Evolutionary conservation across 2,329 filamentous ascomycete species (phyloP).

Genomic region (Paraphaeosphaeria sporulosa): DNA sequence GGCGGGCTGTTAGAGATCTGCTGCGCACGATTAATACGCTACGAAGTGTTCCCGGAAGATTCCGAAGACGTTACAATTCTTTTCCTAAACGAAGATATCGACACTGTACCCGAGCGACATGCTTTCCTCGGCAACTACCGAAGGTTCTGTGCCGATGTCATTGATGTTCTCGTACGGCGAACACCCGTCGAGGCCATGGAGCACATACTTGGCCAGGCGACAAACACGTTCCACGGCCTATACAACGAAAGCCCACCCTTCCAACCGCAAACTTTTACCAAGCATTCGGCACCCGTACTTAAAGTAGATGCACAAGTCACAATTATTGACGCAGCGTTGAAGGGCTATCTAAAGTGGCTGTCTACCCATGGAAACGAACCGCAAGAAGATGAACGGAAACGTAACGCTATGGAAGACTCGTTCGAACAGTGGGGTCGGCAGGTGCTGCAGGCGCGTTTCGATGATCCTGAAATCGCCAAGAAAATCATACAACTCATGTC

Average conservation of each 20-base stretch:
- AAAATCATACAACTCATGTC: constrained; percentile 82
- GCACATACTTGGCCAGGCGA: constrained; percentile 83
- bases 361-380: constrained; percentile 59
- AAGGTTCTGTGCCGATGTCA: constrained; percentile 84
- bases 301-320: constrained; percentile 88
- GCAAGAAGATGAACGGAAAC: constrained; percentile 59
- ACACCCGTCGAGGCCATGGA: constrained; percentile 84
- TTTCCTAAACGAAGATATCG: constrained; percentile 91
- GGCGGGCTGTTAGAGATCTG: constrained; percentile 82
- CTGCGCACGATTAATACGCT: constrained; percentile 82
- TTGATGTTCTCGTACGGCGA: constrained; percentile 84
- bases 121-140: constrained; percentile 96
- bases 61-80: constrained; percentile 79
- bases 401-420: constrained; percentile 66
- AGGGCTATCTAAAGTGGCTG: constrained; percentile 87
- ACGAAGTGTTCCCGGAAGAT: constrained; percentile 85
- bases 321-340: constrained; percentile 86
- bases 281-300: constrained; percentile 75
- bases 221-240: constrained; percentile 75
- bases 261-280: constrained; percentile 61
- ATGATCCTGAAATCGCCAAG: constrained; percentile 86
- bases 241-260: constrained; percentile 76
- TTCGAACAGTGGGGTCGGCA: constrained; percentile 77
- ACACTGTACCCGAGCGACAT: constrained; percentile 91
- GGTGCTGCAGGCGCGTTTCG: constrained; percentile 74